These are phyloP conservation scores for Acanthamoeba healyi DNA, from an alignment of 208 protist genomes.

Conservation along the genomic window DNA sequence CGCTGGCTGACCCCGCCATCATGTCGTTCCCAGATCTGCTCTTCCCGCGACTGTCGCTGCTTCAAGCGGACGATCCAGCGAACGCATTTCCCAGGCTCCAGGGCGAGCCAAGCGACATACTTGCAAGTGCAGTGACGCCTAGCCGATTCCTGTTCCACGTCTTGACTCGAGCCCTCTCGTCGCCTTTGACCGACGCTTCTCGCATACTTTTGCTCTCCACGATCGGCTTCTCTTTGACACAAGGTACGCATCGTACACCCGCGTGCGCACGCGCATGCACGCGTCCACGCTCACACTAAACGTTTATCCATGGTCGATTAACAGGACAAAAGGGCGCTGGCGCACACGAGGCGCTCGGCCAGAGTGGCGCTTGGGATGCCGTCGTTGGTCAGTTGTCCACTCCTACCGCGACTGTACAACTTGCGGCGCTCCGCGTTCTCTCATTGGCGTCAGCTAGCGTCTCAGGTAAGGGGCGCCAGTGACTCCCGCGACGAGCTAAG, in stretches of 20 bases:
- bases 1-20: background rate
- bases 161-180: background rate
- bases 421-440: background rate
- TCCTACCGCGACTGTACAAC: background rate
- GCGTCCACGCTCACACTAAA: no score
- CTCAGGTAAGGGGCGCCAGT: background rate
- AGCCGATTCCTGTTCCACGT: background rate
- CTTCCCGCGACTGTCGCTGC: background rate
- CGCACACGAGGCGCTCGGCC: background rate
- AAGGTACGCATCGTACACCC: background rate
- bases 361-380: conserved; percentile 23
- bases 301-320: no score
- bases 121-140: background rate
- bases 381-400: background rate
- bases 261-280: background rate
- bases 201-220: background rate
- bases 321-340: background rate
- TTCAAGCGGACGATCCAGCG: background rate
- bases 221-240: background rate
- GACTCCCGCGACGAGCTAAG: background rate
- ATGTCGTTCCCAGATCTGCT: background rate
- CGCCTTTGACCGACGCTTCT: background rate
- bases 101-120: background rate
- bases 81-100: background rate
- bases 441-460: background rate